Evolutionary conservation across 805 yeast genomes (phyloP).

Genomic region (Candida chauliodis): DNA sequence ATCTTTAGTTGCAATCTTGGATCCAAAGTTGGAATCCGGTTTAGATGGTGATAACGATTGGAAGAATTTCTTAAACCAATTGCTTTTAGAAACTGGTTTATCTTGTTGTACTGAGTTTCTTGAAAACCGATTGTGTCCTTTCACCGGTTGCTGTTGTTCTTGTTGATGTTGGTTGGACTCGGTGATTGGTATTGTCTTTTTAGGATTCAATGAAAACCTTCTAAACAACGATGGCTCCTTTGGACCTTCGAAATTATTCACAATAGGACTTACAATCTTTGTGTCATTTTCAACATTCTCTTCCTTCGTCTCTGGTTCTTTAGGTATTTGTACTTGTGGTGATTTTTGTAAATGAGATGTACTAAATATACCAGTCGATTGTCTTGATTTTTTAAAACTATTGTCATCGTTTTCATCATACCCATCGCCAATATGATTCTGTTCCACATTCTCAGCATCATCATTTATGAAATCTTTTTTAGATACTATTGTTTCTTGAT

Average conservation of each 20-base stretch:
- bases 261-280: not conserved
- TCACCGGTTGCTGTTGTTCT: not conserved
- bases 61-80: constrained; percentile 40
- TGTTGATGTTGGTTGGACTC: too few species aligned
- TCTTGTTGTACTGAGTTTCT: constrained; percentile 23
- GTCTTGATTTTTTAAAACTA: constrained; percentile 16
- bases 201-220: constrained; percentile 33
- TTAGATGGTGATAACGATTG: constrained; percentile 18
- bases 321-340: constrained; percentile 3
- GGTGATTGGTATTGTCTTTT: constrained; percentile 37
- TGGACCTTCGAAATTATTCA: constrained; percentile 7
- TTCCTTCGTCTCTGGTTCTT: constrained; percentile 1
- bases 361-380: constrained; percentile 32
- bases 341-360: constrained; percentile 12
- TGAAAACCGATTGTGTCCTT: constrained; percentile 30
- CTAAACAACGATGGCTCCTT: constrained; percentile 18
- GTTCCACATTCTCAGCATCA: constrained; percentile 7
- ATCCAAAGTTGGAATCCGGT: not conserved
- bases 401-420: constrained; percentile 1
- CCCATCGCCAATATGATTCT: constrained; percentile 3
- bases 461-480: constrained; percentile 4
- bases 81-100: constrained; percentile 15
- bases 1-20: constrained; percentile 14
- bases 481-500: constrained; percentile 1
- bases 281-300: not conserved